These are phyloP conservation scores for Mycogone perniciosa DNA, from an alignment of 2,329 filamentous ascomycete genomes.

Conservation along the genomic window DNA sequence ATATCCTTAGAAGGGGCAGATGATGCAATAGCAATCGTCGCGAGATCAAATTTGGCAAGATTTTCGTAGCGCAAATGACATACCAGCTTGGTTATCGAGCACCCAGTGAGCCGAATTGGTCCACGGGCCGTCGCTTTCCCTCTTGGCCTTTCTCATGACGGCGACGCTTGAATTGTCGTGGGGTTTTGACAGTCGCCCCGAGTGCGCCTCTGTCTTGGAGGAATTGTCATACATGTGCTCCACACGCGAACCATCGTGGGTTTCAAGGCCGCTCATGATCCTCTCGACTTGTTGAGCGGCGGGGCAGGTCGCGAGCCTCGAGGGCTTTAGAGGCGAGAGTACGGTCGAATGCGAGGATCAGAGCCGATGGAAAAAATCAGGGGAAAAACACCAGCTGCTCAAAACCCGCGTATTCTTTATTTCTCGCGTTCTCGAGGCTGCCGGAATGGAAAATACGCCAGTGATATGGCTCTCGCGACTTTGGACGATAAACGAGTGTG, in stretches of 20 bases:
- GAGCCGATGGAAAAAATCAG: too few species aligned
- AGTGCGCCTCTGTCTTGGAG: background rate
- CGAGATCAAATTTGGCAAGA: background rate
- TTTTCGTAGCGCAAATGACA: constrained; percentile 20
- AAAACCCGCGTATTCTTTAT: too few species aligned
- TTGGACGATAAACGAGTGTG: too few species aligned
- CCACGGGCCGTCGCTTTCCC: constrained; percentile 53
- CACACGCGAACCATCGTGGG: background rate
- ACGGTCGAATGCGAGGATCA: too few species aligned
- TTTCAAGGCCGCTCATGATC: background rate
- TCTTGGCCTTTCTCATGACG: constrained; percentile 30
- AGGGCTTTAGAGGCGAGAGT: too few species aligned
- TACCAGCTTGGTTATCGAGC: constrained; percentile 74
- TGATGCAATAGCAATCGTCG: background rate
- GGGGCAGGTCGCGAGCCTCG: background rate
- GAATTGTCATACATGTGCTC: background rate
- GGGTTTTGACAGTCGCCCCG: background rate
- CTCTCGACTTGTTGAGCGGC: too few species aligned
- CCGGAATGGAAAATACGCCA: too few species aligned
- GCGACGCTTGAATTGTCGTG: background rate
- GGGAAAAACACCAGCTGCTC: too few species aligned
- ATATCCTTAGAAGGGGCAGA: too few species aligned
- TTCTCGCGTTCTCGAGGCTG: too few species aligned
- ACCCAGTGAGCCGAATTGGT: constrained; percentile 60
- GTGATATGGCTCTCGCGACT: too few species aligned